Percentiles rank a stretch among this genome's conserved stretches.
phyloP scores from a whole-genome alignment of 2,329 filamentous ascomycete species.

The Verticillium dahliae region DNA sequence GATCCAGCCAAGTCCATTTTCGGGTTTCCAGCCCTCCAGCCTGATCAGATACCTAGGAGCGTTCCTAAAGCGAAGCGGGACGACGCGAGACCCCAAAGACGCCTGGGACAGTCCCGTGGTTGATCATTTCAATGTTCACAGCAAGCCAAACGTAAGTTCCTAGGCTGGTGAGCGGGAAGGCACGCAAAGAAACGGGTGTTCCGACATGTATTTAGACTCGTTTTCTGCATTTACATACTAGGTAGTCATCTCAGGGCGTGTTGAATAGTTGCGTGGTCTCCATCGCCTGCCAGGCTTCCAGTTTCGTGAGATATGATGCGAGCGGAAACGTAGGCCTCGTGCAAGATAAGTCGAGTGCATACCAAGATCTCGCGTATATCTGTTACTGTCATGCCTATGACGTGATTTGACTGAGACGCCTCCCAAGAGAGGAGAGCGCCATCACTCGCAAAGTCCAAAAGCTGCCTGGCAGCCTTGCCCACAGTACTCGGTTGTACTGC shows the following conservation, averaged over 20 bases:
- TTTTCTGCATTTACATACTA: neutral
- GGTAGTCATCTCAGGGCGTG: too few relatives aligned
- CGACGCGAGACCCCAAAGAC: neutral
- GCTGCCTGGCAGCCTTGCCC: slow-evolving; percentile 10
- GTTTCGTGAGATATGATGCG: too few relatives aligned
- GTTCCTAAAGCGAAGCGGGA: neutral
- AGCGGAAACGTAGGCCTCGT: too few relatives aligned
- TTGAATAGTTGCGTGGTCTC: too few relatives aligned
- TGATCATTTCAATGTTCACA: too few relatives aligned
- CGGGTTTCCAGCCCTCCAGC: neutral
- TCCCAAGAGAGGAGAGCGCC: neutral
- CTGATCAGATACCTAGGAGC: neutral
- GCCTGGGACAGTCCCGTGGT: neutral
- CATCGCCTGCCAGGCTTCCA: too few relatives aligned
- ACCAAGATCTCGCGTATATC: neutral
- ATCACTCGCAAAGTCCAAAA: slow-evolving; percentile 11
- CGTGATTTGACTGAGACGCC: neutral
- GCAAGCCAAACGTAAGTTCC: too few relatives aligned
- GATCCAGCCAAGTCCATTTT: neutral
- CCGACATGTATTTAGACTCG: neutral
- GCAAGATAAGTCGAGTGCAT: neutral
- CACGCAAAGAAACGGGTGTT: neutral
- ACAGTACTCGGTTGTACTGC: slow-evolving; percentile 7
- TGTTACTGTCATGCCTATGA: neutral
- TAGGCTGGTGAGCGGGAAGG: too few relatives aligned